These are phyloP conservation scores for Ramaria sp. DNA, from an alignment of 768 basidiomycete genomes.

Conservation along the genomic window DNA sequence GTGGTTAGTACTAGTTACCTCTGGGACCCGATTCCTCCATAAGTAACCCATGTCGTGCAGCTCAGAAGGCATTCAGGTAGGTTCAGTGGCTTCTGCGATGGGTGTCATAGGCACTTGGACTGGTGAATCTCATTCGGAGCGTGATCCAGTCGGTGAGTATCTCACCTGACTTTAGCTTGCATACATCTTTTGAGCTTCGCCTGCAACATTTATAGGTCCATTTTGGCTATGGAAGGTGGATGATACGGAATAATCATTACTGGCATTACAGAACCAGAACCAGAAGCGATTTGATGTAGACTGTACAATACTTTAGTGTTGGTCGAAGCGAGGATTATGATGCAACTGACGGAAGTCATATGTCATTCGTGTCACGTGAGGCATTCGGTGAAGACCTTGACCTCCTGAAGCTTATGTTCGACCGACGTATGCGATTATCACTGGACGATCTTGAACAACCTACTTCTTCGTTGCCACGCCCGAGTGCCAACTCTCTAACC, in stretches of 20 bases:
- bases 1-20: slow-evolving; percentile 31
- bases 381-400: no score
- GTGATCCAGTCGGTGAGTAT: slow-evolving; percentile 53
- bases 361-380: no score
- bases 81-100: slow-evolving; percentile 50
- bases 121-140: slow-evolving; percentile 42
- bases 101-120: slow-evolving; percentile 66
- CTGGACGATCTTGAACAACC: neutral
- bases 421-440: neutral
- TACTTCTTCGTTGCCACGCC: neutral
- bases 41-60: slow-evolving; percentile 23
- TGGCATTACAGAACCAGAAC: neutral
- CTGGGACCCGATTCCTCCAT: neutral
- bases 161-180: neutral
- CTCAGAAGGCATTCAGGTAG: slow-evolving; percentile 58
- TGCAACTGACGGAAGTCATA: no score
- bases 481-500: neutral
- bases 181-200: neutral
- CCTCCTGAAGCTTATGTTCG: neutral
- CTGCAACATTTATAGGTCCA: slow-evolving; percentile 33
- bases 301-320: no score
- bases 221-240: slow-evolving; percentile 57
- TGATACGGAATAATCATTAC: neutral
- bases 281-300: neutral
- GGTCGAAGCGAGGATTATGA: no score